Conservation (phyloP, 352 stramenopile genomes). For the Globisporangium recalcitrans region DNA sequence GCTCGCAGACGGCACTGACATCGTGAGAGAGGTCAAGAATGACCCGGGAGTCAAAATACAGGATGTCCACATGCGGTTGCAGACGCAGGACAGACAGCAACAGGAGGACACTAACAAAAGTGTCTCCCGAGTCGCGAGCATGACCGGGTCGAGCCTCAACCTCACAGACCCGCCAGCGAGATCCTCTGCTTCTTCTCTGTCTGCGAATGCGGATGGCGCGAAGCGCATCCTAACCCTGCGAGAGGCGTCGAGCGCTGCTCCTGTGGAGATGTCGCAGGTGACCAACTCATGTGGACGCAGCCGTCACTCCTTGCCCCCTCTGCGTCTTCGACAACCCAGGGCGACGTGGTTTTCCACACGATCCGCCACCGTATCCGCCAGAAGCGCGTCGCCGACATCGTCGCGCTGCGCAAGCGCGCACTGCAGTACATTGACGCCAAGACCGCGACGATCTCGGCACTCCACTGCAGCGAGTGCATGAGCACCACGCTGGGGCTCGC, state of each 20-base stretch:
- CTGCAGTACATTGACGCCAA: conserved; percentile 52
- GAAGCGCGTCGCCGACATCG: conserved; percentile 35
- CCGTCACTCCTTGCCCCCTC: not conserved
- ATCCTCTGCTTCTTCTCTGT: not conserved
- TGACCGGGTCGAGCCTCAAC: conserved; percentile 8
- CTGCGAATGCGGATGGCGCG: conserved; percentile 13
- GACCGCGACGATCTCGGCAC: conserved; percentile 39
- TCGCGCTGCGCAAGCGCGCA: conserved; percentile 40
- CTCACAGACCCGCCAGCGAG: conserved; percentile 10
- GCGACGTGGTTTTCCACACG: conserved; percentile 38
- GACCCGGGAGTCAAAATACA: conserved; percentile 34
- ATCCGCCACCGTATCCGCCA: conserved; percentile 47
- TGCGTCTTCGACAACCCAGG: conserved; percentile 12
- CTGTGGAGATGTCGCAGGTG: conserved; percentile 18
- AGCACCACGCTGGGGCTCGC: conserved; percentile 31
- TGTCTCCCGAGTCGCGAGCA: conserved; percentile 6
- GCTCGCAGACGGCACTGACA: conserved; percentile 36
- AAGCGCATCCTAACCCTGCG: conserved; percentile 54
- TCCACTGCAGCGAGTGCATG: conserved; percentile 36
- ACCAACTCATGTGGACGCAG: not conserved
- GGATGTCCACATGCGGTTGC: conserved; percentile 30
- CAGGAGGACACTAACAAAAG: not conserved
- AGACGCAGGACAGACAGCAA: conserved; percentile 24
- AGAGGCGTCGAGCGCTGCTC: conserved; percentile 36
- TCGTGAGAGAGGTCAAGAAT: conserved; percentile 37